Base-by-base conservation (phyloP, 805 yeast genomes). In the Candida ulmi region DNA sequence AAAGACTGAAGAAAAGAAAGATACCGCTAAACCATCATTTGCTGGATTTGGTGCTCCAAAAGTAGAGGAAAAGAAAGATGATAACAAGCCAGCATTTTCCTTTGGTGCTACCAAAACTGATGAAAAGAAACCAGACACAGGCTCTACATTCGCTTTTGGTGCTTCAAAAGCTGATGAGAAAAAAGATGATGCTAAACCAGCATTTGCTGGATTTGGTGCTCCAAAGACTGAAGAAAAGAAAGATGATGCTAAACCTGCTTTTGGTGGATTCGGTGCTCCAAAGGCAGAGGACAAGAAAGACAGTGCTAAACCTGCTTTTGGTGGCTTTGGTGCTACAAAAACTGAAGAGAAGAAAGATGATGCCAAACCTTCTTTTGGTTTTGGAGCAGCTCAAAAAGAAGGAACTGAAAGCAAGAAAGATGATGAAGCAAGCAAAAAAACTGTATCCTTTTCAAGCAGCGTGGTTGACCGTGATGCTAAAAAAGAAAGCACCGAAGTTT, bases 401-500 rank as follows among this genome's bases (percentile, higher is more conserved):
- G 51, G 51, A 30, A 46, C 45, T 11, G 42, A 41, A n/a, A n/a
- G n/a, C n/a, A n/a, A n/a, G n/a, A n/a, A n/a, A n/a, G n/a, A n/a
- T n/a, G n/a, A n/a, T 7, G 24, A 52, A 19, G 52, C 50, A 39
- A 50, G 44, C 19, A 43, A 49, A 24, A 57, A 58, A 37, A 46
- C 58, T 1, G 61, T 55, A 4, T 39, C 62, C 2, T 54, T 58
- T 35, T 39, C 58, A 11, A 48, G 49, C 15, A 49, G 55, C 29
- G 45, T 52, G 3, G 42, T 50, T 27, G 48, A 44, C 27, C 49
- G 54, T 29, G 52, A 45, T 31, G 55, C 47, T 29, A 61, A 62
- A 19, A 63, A 57, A 37, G 60, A 69, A 17, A 69, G 71, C 39
- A 63, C 79, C 2, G 78, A 82, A 39, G 68, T 74, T 29, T 72